Conservation (phyloP, 257 asterid species). For the Ajuga chamaepitys region DNA sequence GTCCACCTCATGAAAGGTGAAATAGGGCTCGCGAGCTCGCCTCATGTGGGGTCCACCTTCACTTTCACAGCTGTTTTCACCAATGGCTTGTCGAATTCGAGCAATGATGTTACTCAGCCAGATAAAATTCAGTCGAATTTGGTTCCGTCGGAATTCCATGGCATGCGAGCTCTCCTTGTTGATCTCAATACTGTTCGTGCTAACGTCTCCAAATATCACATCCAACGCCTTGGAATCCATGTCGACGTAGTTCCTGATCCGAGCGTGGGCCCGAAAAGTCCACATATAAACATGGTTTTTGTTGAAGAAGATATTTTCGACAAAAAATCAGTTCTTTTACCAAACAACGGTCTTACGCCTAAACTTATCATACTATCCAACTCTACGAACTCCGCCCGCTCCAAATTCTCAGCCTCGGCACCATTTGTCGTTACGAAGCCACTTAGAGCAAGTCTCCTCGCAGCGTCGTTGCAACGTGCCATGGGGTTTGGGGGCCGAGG, state of each 20-base stretch:
- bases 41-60: slow-evolving; percentile 76
- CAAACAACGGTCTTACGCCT: slow-evolving; percentile 29
- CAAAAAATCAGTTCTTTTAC: slow-evolving; percentile 28
- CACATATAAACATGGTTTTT: slow-evolving; percentile 39
- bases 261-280: slow-evolving; percentile 14
- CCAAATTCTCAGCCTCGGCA: slow-evolving; percentile 17
- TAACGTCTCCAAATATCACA: slow-evolving; percentile 66
- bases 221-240: slow-evolving; percentile 64
- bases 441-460: slow-evolving; percentile 74
- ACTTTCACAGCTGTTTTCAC: slow-evolving; percentile 80
- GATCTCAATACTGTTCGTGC: slow-evolving; percentile 72
- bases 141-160: slow-evolving; percentile 50
- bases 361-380: slow-evolving; percentile 54
- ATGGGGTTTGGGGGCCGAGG: slow-evolving; percentile 58
- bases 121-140: slow-evolving; percentile 22
- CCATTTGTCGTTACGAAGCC: slow-evolving; percentile 65
- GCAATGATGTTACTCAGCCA: slow-evolving; percentile 26
- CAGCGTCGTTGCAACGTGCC: slow-evolving; percentile 75
- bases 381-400: slow-evolving; percentile 29
- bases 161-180: slow-evolving; percentile 69
- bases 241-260: slow-evolving; percentile 49
- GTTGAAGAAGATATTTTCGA: slow-evolving; percentile 81
- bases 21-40: slow-evolving; percentile 73
- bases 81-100: slow-evolving; percentile 26
- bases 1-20: slow-evolving; percentile 98